Percentiles rank a stretch among this genome's conserved stretches.
phyloP scores from a whole-genome alignment of 2,329 filamentous ascomycete species.

The Dothistroma septosporum region DNA sequence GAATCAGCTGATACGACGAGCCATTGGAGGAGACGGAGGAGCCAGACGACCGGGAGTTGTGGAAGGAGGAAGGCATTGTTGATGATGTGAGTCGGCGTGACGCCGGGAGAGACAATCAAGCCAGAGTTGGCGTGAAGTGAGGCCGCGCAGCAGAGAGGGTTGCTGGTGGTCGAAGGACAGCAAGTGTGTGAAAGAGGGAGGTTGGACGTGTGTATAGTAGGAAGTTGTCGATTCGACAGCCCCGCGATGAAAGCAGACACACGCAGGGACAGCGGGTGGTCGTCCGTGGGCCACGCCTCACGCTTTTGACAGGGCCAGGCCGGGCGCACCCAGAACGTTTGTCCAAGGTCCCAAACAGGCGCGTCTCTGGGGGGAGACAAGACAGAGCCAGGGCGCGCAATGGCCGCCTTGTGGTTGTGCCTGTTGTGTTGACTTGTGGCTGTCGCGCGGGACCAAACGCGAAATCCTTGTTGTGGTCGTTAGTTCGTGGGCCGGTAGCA shows the following conservation, averaged over 20 bases:
- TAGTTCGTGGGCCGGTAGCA: not conserved
- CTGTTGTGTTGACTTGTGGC: not conserved
- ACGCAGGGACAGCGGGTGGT: not conserved
- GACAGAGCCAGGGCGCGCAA: not conserved
- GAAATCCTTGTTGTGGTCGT: not conserved
- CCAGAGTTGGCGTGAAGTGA: not conserved
- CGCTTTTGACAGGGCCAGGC: not conserved
- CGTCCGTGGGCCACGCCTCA: not conserved
- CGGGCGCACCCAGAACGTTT: not conserved
- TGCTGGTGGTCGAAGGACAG: not conserved
- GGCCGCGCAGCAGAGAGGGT: not conserved
- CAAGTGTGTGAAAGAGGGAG: not conserved
- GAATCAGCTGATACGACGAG: slow-evolving; percentile 42
- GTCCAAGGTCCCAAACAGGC: not conserved
- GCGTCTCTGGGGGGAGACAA: not conserved
- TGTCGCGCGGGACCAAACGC: not conserved
- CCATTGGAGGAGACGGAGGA: slow-evolving; percentile 40
- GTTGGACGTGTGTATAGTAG: not conserved
- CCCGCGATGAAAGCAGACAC: not conserved
- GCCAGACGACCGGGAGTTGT: slow-evolving; percentile 26
- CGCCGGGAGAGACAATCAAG: not conserved
- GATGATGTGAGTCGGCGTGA: not conserved
- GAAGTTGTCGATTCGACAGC: not conserved
- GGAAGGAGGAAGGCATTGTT: slow-evolving; percentile 11
- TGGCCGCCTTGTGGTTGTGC: not conserved